phyloP scores from a whole-genome alignment of 1,284 basidiomycete genomes.

The Apiotrichum laibachii region DNA sequence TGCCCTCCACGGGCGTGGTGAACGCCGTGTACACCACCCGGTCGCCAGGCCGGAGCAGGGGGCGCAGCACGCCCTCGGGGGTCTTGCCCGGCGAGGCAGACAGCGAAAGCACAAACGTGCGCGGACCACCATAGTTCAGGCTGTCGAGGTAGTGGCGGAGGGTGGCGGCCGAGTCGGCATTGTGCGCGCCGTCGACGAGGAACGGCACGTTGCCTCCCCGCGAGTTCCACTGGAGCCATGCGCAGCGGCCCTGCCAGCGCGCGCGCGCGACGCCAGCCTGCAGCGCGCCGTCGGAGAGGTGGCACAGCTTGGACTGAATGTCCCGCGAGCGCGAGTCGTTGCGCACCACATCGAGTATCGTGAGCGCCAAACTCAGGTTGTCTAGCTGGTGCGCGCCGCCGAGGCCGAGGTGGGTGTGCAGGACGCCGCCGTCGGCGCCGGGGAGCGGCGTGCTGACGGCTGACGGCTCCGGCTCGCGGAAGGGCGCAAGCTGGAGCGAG shows the following conservation, averaged over 20 bases:
- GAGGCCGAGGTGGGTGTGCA: slow-evolving; percentile 55
- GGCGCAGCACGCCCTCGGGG: slow-evolving; percentile 65
- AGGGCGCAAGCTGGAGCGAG: slow-evolving; percentile 39
- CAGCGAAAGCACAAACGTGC: slow-evolving; percentile 69
- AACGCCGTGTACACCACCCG: slow-evolving; percentile 60
- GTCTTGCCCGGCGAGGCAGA: slow-evolving; percentile 79
- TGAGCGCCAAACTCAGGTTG: slow-evolving; percentile 70
- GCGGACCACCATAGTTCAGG: slow-evolving; percentile 47
- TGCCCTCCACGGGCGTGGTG: slow-evolving; percentile 73
- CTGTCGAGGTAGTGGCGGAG: slow-evolving; percentile 69
- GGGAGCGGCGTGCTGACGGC: slow-evolving; percentile 23
- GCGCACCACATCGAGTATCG: slow-evolving; percentile 64
- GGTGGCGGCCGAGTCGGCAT: slow-evolving; percentile 71
- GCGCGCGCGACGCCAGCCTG: slow-evolving; percentile 60
- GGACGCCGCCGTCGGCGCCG: slow-evolving; percentile 1
- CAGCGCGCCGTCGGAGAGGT: slow-evolving; percentile 58
- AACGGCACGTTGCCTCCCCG: slow-evolving; percentile 44
- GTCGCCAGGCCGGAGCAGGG: slow-evolving; percentile 57
- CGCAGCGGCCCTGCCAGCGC: slow-evolving; percentile 80
- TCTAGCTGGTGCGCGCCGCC: slow-evolving; percentile 77
- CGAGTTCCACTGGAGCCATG: slow-evolving; percentile 55
- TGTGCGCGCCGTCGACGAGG: slow-evolving; percentile 93
- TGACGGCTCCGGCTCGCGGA: slow-evolving; percentile 21
- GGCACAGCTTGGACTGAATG: slow-evolving; percentile 37
- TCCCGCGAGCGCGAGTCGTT: slow-evolving; percentile 49